Evolutionary conservation across 176 grass and related monocot species (phyloP).

Genomic region (Oryza officinalis): DNA sequence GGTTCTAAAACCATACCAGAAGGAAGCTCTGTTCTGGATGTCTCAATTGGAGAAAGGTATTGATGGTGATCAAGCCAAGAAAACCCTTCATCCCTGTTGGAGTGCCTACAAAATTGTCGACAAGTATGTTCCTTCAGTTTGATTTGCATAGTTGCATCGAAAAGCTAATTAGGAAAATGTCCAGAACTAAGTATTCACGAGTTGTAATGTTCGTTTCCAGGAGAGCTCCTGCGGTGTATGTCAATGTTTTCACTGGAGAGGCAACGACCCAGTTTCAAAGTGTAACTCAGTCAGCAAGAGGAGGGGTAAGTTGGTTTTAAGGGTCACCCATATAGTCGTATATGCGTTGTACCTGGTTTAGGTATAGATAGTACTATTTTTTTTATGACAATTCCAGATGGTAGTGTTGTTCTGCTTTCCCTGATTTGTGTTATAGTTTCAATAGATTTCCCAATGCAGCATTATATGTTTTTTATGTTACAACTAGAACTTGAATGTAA

Average conservation of each 20-base stretch:
- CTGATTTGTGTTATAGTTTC: not conserved
- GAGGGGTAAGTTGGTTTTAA: constrained; percentile 68
- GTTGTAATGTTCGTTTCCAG: constrained; percentile 25
- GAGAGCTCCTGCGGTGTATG: constrained; percentile 71
- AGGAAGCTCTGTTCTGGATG: constrained; percentile 95
- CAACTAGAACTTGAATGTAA: not conserved
- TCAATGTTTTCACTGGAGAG: constrained; percentile 88
- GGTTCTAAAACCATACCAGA: constrained; percentile 83
- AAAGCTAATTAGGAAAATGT: not conserved
- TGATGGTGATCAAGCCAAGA: constrained; percentile 44
- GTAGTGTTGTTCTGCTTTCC: not conserved
- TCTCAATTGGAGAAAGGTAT: constrained; percentile 78
- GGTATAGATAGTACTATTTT: not conserved
- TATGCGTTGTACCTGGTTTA: constrained; percentile 1
- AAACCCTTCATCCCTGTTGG: constrained; percentile 86
- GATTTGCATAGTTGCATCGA: not conserved
- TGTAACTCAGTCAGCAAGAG: constrained; percentile 58
- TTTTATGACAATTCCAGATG: not conserved
- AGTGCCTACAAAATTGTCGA: constrained; percentile 73
- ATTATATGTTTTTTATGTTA: not conserved
- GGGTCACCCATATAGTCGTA: constrained; percentile 15
- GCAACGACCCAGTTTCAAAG: constrained; percentile 74
- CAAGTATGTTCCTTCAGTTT: constrained; percentile 49
- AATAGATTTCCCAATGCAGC: constrained; percentile 6
- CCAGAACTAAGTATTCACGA: constrained; percentile 5